A percentile compares a stretch with the other conserved stretches of the same genome.
These are phyloP conservation scores for Leersia perrieri DNA, from an alignment of 176 grass and related monocot species.

Conservation along the genomic window DNA sequence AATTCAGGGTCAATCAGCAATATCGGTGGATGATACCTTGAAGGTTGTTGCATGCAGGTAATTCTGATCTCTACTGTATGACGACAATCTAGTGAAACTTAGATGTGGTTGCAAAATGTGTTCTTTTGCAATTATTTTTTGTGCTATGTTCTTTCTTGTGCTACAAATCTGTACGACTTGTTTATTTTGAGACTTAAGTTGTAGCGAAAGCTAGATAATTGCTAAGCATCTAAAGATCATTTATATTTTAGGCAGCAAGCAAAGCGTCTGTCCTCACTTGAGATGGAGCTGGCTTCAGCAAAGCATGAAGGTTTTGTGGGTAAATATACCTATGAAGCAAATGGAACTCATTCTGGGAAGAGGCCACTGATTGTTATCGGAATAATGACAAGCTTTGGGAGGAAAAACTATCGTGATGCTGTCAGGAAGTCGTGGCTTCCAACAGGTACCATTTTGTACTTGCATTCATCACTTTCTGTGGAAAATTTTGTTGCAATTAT, in stretches of 20 bases:
- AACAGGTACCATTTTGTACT: slow-evolving; percentile 50
- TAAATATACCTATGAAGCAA: slow-evolving; percentile 73
- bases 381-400: slow-evolving; percentile 83
- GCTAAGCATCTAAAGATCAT: background rate
- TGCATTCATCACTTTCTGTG: background rate
- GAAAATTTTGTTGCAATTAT: background rate
- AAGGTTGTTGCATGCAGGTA: slow-evolving; percentile 98
- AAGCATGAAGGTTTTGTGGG: slow-evolving; percentile 74
- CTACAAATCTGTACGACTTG: background rate
- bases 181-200: slow-evolving; percentile 4
- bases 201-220: slow-evolving; percentile 3
- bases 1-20: slow-evolving; percentile 69
- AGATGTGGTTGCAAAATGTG: background rate
- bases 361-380: slow-evolving; percentile 77
- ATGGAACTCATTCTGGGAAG: slow-evolving; percentile 61
- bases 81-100: background rate
- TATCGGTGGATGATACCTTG: slow-evolving; percentile 90
- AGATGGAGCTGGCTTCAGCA: slow-evolving; percentile 88
- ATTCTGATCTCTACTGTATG: background rate
- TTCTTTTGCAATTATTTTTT: background rate
- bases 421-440: slow-evolving; percentile 95
- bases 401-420: slow-evolving; percentile 87
- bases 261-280: slow-evolving; percentile 76
- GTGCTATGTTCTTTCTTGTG: background rate
- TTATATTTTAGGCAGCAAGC: slow-evolving; percentile 77